Percentiles rank a stretch among this genome's conserved stretches.
phyloP scores from a whole-genome alignment of 441 rosid genomes.

The Cnidoscolus chayamansa region DNA sequence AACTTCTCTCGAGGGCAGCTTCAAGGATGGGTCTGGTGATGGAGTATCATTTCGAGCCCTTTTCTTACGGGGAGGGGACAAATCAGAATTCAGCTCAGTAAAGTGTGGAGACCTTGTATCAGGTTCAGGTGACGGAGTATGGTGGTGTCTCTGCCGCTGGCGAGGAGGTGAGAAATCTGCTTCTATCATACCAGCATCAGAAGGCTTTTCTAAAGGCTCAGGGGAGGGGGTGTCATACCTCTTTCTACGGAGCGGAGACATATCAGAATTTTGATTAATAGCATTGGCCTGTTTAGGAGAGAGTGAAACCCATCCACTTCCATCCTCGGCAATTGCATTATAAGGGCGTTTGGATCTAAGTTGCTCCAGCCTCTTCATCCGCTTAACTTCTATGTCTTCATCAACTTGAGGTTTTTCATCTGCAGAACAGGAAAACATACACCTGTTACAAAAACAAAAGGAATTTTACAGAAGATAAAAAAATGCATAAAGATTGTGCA shows the following conservation, averaged over 20 bases:
- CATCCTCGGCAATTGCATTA: slow-evolving; percentile 80
- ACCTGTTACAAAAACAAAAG: slow-evolving; percentile 10
- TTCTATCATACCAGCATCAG: slow-evolving; percentile 25
- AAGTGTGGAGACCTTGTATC: not conserved
- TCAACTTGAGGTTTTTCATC: slow-evolving; percentile 63
- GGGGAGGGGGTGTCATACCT: slow-evolving; percentile 66
- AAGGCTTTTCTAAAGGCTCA: slow-evolving; percentile 34
- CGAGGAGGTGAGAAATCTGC: slow-evolving; percentile 51
- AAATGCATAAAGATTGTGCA: not conserved
- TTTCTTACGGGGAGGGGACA: slow-evolving; percentile 46
- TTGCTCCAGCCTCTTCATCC: slow-evolving; percentile 77
- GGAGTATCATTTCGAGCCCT: slow-evolving; percentile 32
- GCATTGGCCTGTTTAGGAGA: slow-evolving; percentile 27
- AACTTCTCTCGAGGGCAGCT: slow-evolving; percentile 23
- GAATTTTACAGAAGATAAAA: not conserved
- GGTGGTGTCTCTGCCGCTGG: slow-evolving; percentile 10
- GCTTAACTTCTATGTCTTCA: slow-evolving; percentile 85
- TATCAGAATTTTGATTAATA: slow-evolving; percentile 34
- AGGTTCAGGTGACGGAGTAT: slow-evolving; percentile 22
- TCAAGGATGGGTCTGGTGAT: slow-evolving; percentile 23
- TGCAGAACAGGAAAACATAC: slow-evolving; percentile 10
- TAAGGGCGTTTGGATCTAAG: slow-evolving; percentile 54
- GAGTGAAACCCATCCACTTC: slow-evolving; percentile 85
- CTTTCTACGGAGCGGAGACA: slow-evolving; percentile 54
- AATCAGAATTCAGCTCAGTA: slow-evolving; percentile 29